A percentile compares a stretch with the other conserved stretches of the same genome.
phyloP scores from a whole-genome alignment of 2,329 filamentous ascomycete genomes.

The Sporothrix phasma region DNA sequence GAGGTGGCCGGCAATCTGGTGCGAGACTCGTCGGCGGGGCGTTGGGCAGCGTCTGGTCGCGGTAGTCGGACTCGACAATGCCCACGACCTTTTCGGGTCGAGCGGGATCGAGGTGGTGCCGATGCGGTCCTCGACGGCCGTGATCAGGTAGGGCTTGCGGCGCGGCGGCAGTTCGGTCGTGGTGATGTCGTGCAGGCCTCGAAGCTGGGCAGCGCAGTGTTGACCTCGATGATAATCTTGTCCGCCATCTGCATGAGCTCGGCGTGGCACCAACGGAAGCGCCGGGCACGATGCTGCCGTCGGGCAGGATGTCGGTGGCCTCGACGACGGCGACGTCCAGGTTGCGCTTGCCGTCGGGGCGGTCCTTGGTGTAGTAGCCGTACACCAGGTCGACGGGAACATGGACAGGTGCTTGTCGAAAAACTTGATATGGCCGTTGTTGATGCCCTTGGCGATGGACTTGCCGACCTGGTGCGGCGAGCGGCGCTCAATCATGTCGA shows the following conservation, averaged over 20 bases:
- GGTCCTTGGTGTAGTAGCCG: constrained; percentile 76
- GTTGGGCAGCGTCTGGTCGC: constrained; percentile 65
- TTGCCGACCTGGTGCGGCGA: constrained; percentile 85
- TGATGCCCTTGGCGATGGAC: constrained; percentile 82
- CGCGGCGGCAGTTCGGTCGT: constrained; percentile 74
- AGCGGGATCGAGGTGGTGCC: constrained; percentile 73
- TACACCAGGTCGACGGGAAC: constrained; percentile 82
- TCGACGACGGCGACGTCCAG: constrained; percentile 80
- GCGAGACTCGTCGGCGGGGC: constrained; percentile 65
- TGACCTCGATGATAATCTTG: constrained; percentile 89
- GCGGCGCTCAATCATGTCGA: constrained; percentile 84
- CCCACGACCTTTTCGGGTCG: constrained; percentile 72
- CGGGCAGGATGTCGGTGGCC: constrained; percentile 76
- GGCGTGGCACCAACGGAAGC: constrained; percentile 73
- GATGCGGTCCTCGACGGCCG: constrained; percentile 76
- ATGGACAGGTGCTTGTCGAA: constrained; percentile 91
- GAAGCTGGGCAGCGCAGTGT: constrained; percentile 74
- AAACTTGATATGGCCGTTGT: constrained; percentile 78
- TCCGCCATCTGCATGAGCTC: constrained; percentile 86
- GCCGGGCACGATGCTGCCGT: constrained; percentile 80
- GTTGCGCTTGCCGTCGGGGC: constrained; percentile 58
- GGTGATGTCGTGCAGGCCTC: constrained; percentile 82
- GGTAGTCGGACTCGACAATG: constrained; percentile 75
- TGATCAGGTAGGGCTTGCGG: constrained; percentile 78
- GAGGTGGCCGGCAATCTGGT: constrained; percentile 65